A percentile compares a stretch with the other conserved stretches of the same genome.
Conservation (phyloP, 495 filamentous ascomycete genomes). For the Parmelia sp. region DNA sequence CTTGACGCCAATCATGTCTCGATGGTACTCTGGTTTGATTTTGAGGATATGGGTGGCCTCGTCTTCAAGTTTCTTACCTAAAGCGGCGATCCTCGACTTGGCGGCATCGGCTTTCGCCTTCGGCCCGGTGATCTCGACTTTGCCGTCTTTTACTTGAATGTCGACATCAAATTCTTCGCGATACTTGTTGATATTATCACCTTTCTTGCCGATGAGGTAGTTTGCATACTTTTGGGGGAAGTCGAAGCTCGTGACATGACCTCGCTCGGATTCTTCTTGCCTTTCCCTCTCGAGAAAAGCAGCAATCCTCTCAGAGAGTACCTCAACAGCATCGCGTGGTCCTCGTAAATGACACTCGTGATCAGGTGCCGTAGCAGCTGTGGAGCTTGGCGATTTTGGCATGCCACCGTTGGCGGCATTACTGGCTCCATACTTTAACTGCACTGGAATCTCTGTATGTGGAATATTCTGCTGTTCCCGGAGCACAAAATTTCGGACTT, state of each 20-base stretch:
- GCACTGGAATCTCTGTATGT: slow-evolving; percentile 63
- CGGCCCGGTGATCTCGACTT: slow-evolving; percentile 65
- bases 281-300: slow-evolving; percentile 77
- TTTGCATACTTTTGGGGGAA: slow-evolving; percentile 94
- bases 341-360: slow-evolving; percentile 66
- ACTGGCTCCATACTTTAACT: slow-evolving; percentile 50
- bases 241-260: slow-evolving; percentile 75
- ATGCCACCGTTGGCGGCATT: slow-evolving; percentile 39
- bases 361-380: slow-evolving; percentile 14
- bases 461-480: slow-evolving; percentile 64
- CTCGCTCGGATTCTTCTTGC: slow-evolving; percentile 81
- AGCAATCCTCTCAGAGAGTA: slow-evolving; percentile 60
- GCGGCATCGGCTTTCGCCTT: slow-evolving; percentile 76
- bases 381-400: slow-evolving; percentile 2
- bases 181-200: slow-evolving; percentile 91
- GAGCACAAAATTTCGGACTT: slow-evolving; percentile 68
- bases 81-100: slow-evolving; percentile 63
- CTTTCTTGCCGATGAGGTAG: slow-evolving; percentile 83
- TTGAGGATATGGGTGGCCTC: slow-evolving; percentile 81
- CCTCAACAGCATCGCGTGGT: slow-evolving; percentile 61
- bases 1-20: slow-evolving; percentile 62
- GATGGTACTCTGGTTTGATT: slow-evolving; percentile 80
- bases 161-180: slow-evolving; percentile 96
- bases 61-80: slow-evolving; percentile 76
- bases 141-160: slow-evolving; percentile 74